A percentile compares a stretch with the other conserved stretches of the same genome.
These are phyloP conservation scores for Cyclanthera cordifolia DNA, from an alignment of 306 rosid genomes.

Conservation along the genomic window DNA sequence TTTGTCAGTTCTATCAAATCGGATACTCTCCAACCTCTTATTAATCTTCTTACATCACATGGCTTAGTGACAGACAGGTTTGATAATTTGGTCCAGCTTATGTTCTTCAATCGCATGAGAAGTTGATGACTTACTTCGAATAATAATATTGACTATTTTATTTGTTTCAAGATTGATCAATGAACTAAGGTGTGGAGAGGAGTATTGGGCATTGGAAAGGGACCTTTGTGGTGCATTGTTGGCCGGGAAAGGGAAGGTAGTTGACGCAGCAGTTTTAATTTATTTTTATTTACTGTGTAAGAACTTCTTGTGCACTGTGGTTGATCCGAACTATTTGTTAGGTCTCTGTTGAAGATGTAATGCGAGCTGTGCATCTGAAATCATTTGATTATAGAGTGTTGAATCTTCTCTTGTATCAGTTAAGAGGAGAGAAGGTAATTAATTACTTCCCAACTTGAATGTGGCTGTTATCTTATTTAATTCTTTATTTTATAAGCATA, in stretches of 20 bases:
- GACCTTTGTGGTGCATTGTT: conserved; percentile 57
- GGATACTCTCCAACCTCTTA: conserved; percentile 44
- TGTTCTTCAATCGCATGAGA: neutral
- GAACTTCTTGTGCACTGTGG: neutral
- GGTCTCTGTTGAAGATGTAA: conserved; percentile 69
- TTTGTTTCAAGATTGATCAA: conserved; percentile 38
- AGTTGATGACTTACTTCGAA: neutral
- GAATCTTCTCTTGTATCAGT: conserved; percentile 79
- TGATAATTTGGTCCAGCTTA: conserved; percentile 8
- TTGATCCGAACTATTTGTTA: conserved; percentile 14
- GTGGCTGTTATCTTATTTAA: neutral
- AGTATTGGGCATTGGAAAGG: conserved; percentile 87
- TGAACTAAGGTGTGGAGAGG: conserved; percentile 62
- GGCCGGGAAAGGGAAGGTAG: conserved; percentile 48
- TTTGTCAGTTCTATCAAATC: conserved; percentile 20
- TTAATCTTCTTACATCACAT: conserved; percentile 32
- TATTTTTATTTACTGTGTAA: neutral
- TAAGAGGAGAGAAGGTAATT: conserved; percentile 65
- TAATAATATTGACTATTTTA: neutral
- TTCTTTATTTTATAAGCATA: neutral
- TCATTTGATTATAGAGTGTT: conserved; percentile 84
- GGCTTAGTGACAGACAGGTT: conserved; percentile 60
- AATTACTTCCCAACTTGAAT: neutral
- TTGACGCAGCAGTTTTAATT: neutral
- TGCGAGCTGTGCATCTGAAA: conserved; percentile 64